Percentiles rank a stretch among this genome's conserved stretches.
Conservation (phyloP, 305 asterid species). For the Solanum aculeatissimum region DNA sequence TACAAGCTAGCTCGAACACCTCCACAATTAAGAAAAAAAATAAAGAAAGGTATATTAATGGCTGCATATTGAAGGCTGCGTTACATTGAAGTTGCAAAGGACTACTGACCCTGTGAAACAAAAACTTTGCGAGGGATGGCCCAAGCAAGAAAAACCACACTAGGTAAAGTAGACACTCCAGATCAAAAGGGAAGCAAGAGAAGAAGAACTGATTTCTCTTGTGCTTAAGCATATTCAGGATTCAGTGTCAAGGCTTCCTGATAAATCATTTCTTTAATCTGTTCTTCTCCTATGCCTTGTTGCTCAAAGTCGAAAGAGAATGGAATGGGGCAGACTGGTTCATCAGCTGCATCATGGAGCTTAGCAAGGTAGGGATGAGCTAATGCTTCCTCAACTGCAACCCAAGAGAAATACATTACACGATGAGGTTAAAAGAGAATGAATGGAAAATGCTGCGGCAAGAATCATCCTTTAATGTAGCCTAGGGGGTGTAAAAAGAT, state of each 20-base stretch:
- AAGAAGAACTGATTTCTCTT: background rate
- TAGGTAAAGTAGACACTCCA: background rate
- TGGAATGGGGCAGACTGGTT: conserved; percentile 54
- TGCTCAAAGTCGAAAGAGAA: conserved; percentile 78
- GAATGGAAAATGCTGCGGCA: background rate
- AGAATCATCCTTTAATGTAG: background rate
- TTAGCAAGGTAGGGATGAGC: conserved; percentile 74
- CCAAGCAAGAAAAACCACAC: background rate
- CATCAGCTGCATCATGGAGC: conserved; percentile 74
- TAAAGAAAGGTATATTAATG: background rate
- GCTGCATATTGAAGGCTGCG: background rate
- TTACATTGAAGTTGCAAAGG: background rate
- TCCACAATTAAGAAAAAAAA: background rate
- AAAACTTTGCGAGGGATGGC: background rate
- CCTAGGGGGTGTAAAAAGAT: background rate
- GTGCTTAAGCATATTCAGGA: conserved; percentile 34
- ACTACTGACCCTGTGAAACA: background rate
- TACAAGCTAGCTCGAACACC: background rate
- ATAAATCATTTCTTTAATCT: conserved; percentile 89
- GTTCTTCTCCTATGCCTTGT: conserved; percentile 63
- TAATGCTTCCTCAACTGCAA: conserved; percentile 76
- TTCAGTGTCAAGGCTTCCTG: conserved; percentile 64
- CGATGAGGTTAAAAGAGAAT: background rate
- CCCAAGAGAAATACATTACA: background rate
- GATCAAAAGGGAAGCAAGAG: background rate